Evolutionary conservation across 441 rosid species (phyloP).

Genomic region (Corymbia citriodora): DNA sequence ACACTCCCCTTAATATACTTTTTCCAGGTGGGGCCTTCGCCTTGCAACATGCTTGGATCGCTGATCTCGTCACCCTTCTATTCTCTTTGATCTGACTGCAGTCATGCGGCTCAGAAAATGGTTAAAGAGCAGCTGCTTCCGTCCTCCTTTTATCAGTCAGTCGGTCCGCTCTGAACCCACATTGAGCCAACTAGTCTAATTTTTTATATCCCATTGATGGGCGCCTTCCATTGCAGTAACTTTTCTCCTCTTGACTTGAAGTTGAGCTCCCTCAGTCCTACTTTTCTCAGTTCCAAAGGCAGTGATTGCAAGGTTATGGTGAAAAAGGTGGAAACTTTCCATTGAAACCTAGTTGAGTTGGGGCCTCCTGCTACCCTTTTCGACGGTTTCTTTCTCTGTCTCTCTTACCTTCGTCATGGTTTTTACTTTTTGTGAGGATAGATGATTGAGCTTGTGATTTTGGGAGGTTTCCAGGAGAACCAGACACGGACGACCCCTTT

Average conservation of each 20-base stretch:
- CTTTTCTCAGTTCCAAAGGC: not conserved
- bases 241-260: not conserved
- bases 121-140: not conserved
- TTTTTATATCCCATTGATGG: not conserved
- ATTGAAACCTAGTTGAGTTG: not conserved
- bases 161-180: not conserved
- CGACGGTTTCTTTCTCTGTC: not conserved
- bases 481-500: not conserved
- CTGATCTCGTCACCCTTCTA: not conserved
- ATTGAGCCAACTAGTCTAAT: not conserved
- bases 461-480: not conserved
- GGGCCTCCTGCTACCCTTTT: not conserved
- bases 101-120: not conserved
- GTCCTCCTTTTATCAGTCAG: not conserved
- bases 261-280: not conserved
- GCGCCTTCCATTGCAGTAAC: not conserved
- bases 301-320: not conserved
- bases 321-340: not conserved
- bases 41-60: not conserved
- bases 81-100: not conserved
- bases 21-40: not conserved
- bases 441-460: not conserved
- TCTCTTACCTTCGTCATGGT: not conserved
- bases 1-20: not conserved
- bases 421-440: not conserved